Percentiles rank a stretch among this genome's conserved stretches.
phyloP scores from a whole-genome alignment of 2,329 filamentous ascomycete species.

The Orbilia javanica region DNA sequence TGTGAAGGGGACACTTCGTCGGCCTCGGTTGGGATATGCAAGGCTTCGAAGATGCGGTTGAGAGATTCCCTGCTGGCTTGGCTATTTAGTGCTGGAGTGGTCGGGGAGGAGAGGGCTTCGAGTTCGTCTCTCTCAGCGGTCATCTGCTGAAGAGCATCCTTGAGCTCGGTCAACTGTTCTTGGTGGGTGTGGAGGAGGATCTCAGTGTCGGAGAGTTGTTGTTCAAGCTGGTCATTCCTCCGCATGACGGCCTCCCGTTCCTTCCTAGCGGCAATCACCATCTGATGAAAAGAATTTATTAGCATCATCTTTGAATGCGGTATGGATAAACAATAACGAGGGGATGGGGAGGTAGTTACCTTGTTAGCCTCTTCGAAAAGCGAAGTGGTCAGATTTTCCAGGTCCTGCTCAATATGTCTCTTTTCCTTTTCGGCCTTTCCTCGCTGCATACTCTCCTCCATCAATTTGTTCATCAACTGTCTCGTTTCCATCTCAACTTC shows the following conservation, averaged over 20 bases:
- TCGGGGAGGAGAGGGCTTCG: slow-evolving; percentile 76
- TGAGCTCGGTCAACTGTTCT: slow-evolving; percentile 91
- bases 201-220: slow-evolving; percentile 88
- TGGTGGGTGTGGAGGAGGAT: slow-evolving; percentile 87
- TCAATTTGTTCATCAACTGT: slow-evolving; percentile 71
- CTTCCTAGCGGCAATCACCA: slow-evolving; percentile 90
- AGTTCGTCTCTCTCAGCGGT: slow-evolving; percentile 78
- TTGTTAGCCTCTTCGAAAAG: slow-evolving; percentile 99
- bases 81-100: slow-evolving; percentile 77
- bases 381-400: slow-evolving; percentile 89
- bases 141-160: slow-evolving; percentile 91
- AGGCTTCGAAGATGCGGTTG: slow-evolving; percentile 73
- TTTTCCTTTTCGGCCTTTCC: slow-evolving; percentile 80
- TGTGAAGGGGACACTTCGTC: slow-evolving; percentile 73
- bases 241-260: slow-evolving; percentile 84
- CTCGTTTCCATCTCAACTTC: slow-evolving; percentile 80
- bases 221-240: slow-evolving; percentile 87
- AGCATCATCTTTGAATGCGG: slow-evolving; percentile 55
- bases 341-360: slow-evolving; percentile 66
- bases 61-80: slow-evolving; percentile 70
- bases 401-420: slow-evolving; percentile 88
- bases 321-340: not conserved
- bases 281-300: slow-evolving; percentile 67
- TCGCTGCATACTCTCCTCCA: slow-evolving; percentile 76
- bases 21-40: slow-evolving; percentile 69